Base-by-base conservation (phyloP, 176 grass and related monocot species). In the Ensete glaucum region DNA sequence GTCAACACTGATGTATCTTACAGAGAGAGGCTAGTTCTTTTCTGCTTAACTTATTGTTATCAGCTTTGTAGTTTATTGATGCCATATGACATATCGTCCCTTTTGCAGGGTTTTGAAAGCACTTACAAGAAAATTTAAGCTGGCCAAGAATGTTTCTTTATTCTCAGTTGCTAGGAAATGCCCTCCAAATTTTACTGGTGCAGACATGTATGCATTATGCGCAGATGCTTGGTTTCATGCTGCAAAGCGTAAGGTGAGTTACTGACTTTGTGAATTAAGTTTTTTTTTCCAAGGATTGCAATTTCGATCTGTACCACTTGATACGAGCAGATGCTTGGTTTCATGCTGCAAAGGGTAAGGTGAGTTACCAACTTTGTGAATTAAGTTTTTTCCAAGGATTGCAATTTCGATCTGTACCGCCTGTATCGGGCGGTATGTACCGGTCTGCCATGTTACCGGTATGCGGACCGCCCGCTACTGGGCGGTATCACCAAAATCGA, bases 191-290 rank as follows among this genome's bases (percentile, higher is more conserved):
- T 99, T 99, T 24, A 95, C 91, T 21, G 91, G 96, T 85, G 96
- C 91, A 14, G 91, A 95, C 66, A 99, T 99, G 80, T 99, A 99
- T 74, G 96, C 88, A 17, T 58, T 99, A 1, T 99, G 96, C 22
- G 91, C 86, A 11, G 91, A 99, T 81, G 96, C 91, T 82, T 99
- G 96, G 91, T 99, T 94, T 89, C 88, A 91, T 79, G 96, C 96
- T 75, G 88, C 96, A 69, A 99, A 99, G 69, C 67, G 81, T 25
- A 84, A 83, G 50, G 96, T 99, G 63, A 85, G 60, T 85, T 64
- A 17, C 5, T 17, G 9, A 8, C 11, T 26, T 64, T 13, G 10
- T 60, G 15, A 49, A 60, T n/a, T 6, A 68, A 57, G 12, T 17
- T 51, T 23, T n/a, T n/a, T n/a, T 23, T 23, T 23, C 22, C 22